Conservation (phyloP, 2,329 filamentous ascomycete species). For the Bipolaris sorokiniana region DNA sequence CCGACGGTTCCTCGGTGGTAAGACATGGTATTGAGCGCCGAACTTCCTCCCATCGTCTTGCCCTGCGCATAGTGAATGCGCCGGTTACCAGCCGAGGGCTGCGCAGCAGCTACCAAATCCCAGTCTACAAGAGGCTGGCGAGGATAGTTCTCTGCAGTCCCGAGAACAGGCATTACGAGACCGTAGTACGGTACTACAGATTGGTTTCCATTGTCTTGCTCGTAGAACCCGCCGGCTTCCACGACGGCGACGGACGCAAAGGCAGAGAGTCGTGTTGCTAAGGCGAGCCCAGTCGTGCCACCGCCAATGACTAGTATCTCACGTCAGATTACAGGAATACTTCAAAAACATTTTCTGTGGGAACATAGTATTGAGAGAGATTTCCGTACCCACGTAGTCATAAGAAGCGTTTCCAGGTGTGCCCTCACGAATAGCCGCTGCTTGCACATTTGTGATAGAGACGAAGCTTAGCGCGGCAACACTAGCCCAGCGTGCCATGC, state of each 20-base stretch:
- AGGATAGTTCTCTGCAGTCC: conserved; percentile 24
- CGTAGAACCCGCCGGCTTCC: conserved; percentile 36
- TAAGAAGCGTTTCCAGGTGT: conserved; percentile 4
- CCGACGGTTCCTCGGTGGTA: conserved; percentile 34
- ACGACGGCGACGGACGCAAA: conserved; percentile 35
- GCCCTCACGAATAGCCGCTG: neutral
- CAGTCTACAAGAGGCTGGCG: conserved; percentile 37
- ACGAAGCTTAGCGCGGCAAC: neutral
- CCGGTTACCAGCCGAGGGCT: conserved; percentile 24
- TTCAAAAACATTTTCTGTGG: neutral
- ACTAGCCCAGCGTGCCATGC: neutral
- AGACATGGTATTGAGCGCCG: conserved; percentile 33
- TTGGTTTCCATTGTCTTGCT: conserved; percentile 37
- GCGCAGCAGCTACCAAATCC: conserved; percentile 33
- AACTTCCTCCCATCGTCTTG: conserved; percentile 41
- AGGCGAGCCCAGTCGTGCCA: conserved; percentile 35
- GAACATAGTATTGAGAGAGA: neutral
- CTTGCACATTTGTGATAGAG: neutral
- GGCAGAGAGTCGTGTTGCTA: conserved; percentile 31
- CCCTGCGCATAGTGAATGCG: conserved; percentile 44
- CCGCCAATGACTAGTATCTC: conserved; percentile 36
- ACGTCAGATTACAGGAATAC: conserved; percentile 32
- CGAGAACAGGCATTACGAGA: conserved; percentile 25
- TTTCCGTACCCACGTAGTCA: conserved; percentile 6
- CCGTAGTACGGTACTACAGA: conserved; percentile 33